Percentiles rank a stretch among this genome's conserved stretches.
These are phyloP conservation scores for Nakazawaea molendinolei DNA, from an alignment of 805 yeast genomes.

Conservation along the genomic window DNA sequence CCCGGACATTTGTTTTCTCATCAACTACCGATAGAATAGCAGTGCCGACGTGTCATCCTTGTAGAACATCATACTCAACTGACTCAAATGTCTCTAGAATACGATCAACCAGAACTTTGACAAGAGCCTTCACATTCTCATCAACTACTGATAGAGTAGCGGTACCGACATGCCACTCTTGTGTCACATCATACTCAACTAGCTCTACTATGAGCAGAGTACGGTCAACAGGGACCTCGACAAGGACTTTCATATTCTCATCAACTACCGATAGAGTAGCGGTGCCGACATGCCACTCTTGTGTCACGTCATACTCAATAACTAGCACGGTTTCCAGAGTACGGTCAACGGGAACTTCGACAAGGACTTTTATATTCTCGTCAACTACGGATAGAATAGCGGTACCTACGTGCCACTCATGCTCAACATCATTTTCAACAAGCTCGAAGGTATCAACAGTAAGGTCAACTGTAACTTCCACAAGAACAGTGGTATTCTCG, in stretches of 20 bases:
- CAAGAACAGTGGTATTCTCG: not conserved
- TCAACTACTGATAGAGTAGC: too few species aligned
- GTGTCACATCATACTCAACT: too few species aligned
- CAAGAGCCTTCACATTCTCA: too few species aligned
- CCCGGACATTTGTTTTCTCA: too few species aligned
- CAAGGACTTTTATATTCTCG: not conserved
- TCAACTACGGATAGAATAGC: not conserved
- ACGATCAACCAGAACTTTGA: too few species aligned
- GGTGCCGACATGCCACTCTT: not conserved
- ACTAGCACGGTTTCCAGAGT: not conserved
- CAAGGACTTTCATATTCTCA: not conserved
- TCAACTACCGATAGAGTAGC: not conserved
- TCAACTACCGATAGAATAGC: too few species aligned
- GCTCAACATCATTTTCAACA: slow-evolving; percentile 1
- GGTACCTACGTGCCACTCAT: not conserved
- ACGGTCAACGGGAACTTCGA: not conserved
- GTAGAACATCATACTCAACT: too few species aligned
- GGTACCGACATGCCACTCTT: too few species aligned
- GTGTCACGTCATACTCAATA: slow-evolving; percentile 1
- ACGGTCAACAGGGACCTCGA: not conserved
- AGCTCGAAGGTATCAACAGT: not conserved
- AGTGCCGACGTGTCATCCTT: too few species aligned
- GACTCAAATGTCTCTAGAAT: too few species aligned
- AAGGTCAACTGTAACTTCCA: not conserved
- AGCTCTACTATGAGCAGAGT: too few species aligned